phyloP scores from a whole-genome alignment of 2,329 filamentous ascomycete genomes.

The Penicillium oxalicum region DNA sequence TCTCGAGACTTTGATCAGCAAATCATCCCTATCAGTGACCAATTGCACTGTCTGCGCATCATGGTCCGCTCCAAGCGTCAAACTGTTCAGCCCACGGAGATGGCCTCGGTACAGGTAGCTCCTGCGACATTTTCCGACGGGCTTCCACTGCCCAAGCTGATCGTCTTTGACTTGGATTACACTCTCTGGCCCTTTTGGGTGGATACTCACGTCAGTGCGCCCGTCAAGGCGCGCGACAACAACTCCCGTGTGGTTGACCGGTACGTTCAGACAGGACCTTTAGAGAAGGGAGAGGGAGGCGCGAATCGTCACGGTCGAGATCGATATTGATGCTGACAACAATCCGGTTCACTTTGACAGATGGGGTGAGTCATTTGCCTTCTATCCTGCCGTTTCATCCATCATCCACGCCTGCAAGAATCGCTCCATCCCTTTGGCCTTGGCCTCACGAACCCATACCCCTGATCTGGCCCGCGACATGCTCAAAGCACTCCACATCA shows the following conservation, averaged over 20 bases:
- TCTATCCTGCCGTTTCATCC: constrained; percentile 64
- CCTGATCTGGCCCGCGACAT: constrained; percentile 76
- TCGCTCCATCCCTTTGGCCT: constrained; percentile 55
- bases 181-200: constrained; percentile 99
- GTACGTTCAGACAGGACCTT: constrained; percentile 19
- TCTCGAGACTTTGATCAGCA: too few species aligned
- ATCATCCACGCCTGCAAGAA: constrained; percentile 59
- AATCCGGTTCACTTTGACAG: constrained; percentile 16
- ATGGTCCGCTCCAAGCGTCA: constrained; percentile 34
- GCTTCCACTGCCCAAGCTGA: constrained; percentile 69
- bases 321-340: too few species aligned
- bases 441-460: constrained; percentile 74
- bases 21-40: too few species aligned
- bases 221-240: constrained; percentile 58
- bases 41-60: not conserved
- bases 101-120: constrained; percentile 28
- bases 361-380: constrained; percentile 61
- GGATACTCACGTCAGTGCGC: constrained; percentile 80
- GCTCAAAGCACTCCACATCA: constrained; percentile 65
- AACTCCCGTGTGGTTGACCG: constrained; percentile 41
- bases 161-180: constrained; percentile 96
- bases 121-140: constrained; percentile 58
- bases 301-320: not conserved
- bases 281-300: too few species aligned
- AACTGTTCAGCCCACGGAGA: constrained; percentile 30